These are phyloP conservation scores for Komagataella pastoris DNA, from an alignment of 805 yeast species.

Conservation along the genomic window DNA sequence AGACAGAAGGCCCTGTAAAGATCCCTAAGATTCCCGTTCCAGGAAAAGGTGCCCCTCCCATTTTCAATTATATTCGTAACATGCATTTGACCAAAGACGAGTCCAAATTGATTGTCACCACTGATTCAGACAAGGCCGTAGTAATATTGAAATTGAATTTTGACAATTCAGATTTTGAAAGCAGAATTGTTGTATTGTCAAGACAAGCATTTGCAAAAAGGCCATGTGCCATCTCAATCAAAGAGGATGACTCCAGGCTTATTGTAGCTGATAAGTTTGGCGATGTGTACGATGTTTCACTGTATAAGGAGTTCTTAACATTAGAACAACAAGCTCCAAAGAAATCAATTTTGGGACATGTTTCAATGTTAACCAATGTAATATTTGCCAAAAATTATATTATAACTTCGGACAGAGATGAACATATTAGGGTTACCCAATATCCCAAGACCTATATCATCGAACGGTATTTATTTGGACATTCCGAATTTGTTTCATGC, in stretches of 20 bases:
- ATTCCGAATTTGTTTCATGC: constrained; percentile 66
- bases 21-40: constrained; percentile 44
- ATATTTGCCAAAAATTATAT: constrained; percentile 34
- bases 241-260: constrained; percentile 34
- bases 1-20: constrained; percentile 18
- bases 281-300: constrained; percentile 57
- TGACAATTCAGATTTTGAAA: constrained; percentile 8
- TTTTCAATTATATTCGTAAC: constrained; percentile 55
- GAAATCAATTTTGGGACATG: constrained; percentile 66
- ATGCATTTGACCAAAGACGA: constrained; percentile 41
- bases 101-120: constrained; percentile 45
- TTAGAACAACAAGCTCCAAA: constrained; percentile 27
- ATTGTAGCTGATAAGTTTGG: constrained; percentile 92
- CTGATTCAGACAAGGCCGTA: constrained; percentile 77
- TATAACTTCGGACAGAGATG: constrained; percentile 87
- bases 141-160: constrained; percentile 38
- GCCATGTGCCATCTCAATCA: constrained; percentile 69
- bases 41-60: constrained; percentile 58
- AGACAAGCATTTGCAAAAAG: constrained; percentile 81
- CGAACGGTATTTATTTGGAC: constrained; percentile 79
- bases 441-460: constrained; percentile 72
- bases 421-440: constrained; percentile 76
- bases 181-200: constrained; percentile 38
- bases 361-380: constrained; percentile 77
- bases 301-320: constrained; percentile 24